Evolutionary conservation across 129 eudicot species (phyloP).

Genomic region (Kitagawia praeruptora): DNA sequence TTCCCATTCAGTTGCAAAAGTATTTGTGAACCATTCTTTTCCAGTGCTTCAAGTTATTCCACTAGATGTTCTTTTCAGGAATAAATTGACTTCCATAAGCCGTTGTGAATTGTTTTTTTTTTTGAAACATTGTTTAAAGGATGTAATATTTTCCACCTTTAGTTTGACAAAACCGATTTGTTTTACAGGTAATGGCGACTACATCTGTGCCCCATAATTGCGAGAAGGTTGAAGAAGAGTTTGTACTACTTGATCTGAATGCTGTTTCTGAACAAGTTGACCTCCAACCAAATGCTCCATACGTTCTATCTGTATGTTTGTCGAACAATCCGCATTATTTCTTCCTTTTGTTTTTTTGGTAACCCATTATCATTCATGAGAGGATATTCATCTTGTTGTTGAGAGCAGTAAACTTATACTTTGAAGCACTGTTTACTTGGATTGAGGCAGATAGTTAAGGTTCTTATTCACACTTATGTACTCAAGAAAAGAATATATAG

Average conservation of each 20-base stretch:
- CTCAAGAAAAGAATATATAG: neutral
- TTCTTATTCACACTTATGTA: neutral
- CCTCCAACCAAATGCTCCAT: slow-evolving; percentile 63
- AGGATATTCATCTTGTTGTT: neutral
- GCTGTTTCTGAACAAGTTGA: slow-evolving; percentile 37
- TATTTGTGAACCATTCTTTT: neutral
- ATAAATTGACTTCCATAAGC: neutral
- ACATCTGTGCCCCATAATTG: neutral
- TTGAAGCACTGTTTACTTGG: neutral
- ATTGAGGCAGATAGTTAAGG: neutral
- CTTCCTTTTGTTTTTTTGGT: neutral
- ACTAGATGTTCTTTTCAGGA: neutral
- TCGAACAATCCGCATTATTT: neutral
- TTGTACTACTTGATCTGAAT: slow-evolving; percentile 59
- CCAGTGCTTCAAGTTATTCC: neutral
- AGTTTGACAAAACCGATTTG: neutral
- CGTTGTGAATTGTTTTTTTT: neutral
- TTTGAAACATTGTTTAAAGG: neutral
- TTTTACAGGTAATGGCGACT: slow-evolving; percentile 30
- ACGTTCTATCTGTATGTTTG: slow-evolving; percentile 53
- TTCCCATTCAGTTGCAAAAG: neutral
- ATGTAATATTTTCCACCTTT: neutral
- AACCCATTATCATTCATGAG: neutral
- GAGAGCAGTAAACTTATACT: neutral
- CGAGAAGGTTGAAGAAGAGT: slow-evolving; percentile 43